Percentiles rank a stretch among this genome's conserved stretches.
Evolutionary conservation across 176 grass and related monocot genomes (phyloP).

Genomic region (Oropetium thomaeum): DNA sequence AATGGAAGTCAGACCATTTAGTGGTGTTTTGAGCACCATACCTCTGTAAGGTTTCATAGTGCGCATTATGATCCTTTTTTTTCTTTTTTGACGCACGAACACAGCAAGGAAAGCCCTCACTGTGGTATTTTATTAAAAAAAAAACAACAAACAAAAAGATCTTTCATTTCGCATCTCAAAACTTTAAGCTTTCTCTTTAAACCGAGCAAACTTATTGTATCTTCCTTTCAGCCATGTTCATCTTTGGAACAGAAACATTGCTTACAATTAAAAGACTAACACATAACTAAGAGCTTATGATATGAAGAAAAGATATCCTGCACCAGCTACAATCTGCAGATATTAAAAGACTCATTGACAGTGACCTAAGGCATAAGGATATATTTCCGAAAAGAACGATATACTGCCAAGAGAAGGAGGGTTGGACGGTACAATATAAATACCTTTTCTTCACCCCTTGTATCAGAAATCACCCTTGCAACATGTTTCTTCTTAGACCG

Average conservation of each 20-base stretch:
- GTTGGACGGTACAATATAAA: not conserved
- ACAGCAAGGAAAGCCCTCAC: too few species aligned
- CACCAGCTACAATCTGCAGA: not conserved
- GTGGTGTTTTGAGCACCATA: conserved; percentile 18
- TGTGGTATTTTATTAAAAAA: too few species aligned
- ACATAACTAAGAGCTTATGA: not conserved
- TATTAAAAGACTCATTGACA: not conserved
- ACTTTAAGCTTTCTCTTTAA: not conserved
- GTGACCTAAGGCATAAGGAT: not conserved
- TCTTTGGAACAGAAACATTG: not conserved
- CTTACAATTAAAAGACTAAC: not conserved
- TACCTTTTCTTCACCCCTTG: not conserved
- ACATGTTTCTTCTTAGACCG: not conserved
- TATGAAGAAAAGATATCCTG: not conserved
- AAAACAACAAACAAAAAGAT: too few species aligned
- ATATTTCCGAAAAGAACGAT: not conserved
- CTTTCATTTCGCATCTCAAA: not conserved
- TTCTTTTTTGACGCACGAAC: too few species aligned
- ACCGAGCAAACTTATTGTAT: not conserved
- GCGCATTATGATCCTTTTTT: conserved; percentile 10
- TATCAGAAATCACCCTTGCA: not conserved
- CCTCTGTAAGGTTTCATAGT: not conserved
- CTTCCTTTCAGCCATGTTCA: not conserved
- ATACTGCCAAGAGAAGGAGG: not conserved
- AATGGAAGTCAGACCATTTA: conserved; percentile 16